Evolutionary conservation across 352 stramenopile species (phyloP), one percentile per base, ranked within the genome.

Genomic region (Pythium sp.): DNA sequence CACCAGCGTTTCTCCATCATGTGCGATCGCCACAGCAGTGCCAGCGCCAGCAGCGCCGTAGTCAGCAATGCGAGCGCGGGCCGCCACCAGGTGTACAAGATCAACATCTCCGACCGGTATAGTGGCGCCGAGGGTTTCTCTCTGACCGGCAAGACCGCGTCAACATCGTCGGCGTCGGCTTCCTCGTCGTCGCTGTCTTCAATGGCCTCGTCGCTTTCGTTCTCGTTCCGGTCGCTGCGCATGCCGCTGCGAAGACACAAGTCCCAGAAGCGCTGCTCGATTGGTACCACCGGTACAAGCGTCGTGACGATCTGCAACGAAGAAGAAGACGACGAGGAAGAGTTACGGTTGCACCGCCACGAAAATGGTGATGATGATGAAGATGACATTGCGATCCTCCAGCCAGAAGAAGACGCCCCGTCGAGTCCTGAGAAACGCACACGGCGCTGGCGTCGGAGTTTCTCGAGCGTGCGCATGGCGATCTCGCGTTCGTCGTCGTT

Each of bases 371-470:
- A 53, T 5, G 65, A 70, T 18, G 63, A 67, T 12, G 64, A 69
- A n/a, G 65, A 70, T 22, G 65, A 70, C 58, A 70, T 70, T 18
- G 65, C 58, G 34, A 70, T 70, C 22, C 65, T 70, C 47, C 65
- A 70, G 65, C 65, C 57, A 0, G 64, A 69, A 22, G 65, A 61
- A 36, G 65, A 62, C n/a, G 22, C 7, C 2, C 7, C 46, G 5
- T n/a, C 22, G 11, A 70, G 47, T n/a, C 24, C 57, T 9, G 65
- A 65, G 32, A 62, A 34, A 22, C 49, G 51, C 18, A 32, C 36
- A 5, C 46, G 22, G 15, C 58, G 58, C 58, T 70, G 65, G 65
- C 65, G 46, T 7, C 26, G 26, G 2, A 65, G 47, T 34, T 54
- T 70, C 32, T 70, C 65, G 18, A 65, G 22, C 46, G 49, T 70